A percentile compares a stretch with the other conserved stretches of the same genome.
These are phyloP conservation scores for Colletotrichum costaricense DNA, from an alignment of 2,329 filamentous ascomycete species.

Conservation along the genomic window DNA sequence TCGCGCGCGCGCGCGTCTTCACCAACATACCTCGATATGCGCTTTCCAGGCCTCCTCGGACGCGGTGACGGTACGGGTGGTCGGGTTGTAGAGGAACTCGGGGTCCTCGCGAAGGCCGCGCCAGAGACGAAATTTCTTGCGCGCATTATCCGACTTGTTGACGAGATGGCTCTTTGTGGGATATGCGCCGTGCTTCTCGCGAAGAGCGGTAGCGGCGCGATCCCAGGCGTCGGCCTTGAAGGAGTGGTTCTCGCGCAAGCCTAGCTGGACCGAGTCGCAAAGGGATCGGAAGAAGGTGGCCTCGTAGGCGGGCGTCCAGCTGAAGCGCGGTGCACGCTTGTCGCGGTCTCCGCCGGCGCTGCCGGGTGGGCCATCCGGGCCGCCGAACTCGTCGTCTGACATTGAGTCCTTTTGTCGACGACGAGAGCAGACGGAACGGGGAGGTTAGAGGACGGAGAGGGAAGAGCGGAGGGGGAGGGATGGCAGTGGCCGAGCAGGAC, in stretches of 20 bases:
- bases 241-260: slow-evolving; percentile 67
- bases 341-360: slow-evolving; percentile 34
- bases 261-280: slow-evolving; percentile 68
- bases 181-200: slow-evolving; percentile 65
- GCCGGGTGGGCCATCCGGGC: slow-evolving; percentile 28
- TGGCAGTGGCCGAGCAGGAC: background rate
- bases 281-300: slow-evolving; percentile 71
- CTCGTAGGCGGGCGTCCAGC: slow-evolving; percentile 69
- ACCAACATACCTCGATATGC: slow-evolving; percentile 64
- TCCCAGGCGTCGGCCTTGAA: slow-evolving; percentile 73
- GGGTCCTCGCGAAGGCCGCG: slow-evolving; percentile 67
- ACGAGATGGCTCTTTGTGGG: slow-evolving; percentile 72
- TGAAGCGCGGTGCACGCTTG: slow-evolving; percentile 63
- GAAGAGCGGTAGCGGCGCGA: slow-evolving; percentile 64
- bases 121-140: slow-evolving; percentile 73
- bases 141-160: slow-evolving; percentile 73
- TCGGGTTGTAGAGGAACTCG: slow-evolving; percentile 65
- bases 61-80: slow-evolving; percentile 62
- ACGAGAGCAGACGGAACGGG: slow-evolving; percentile 32
- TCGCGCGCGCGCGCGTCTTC: background rate
- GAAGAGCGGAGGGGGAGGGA: background rate
- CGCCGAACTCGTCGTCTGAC: slow-evolving; percentile 53
- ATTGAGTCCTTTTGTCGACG: slow-evolving; percentile 36
- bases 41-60: slow-evolving; percentile 67
- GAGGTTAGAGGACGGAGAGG: too few species aligned